These are phyloP conservation scores for Heteromeles arbutifolia DNA, from an alignment of 306 rosid species.

Conservation along the genomic window DNA sequence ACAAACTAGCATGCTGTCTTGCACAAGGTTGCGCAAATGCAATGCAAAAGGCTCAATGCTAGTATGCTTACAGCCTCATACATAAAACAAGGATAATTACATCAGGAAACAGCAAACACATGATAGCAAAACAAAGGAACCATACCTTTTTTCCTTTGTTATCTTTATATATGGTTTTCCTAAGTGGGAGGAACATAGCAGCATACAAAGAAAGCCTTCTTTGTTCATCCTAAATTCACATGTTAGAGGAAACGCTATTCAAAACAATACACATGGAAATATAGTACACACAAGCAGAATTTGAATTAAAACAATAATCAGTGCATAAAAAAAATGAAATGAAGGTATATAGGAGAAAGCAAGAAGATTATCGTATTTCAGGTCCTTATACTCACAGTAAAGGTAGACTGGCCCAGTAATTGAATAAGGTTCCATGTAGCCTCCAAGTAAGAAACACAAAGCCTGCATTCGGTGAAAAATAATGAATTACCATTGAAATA, in stretches of 20 bases:
- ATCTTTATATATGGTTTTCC: slow-evolving; percentile 52
- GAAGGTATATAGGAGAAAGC: neutral
- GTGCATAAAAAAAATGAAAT: slow-evolving; percentile 3
- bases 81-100: neutral
- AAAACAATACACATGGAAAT: slow-evolving; percentile 5
- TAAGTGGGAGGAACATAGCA: slow-evolving; percentile 71
- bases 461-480: slow-evolving; percentile 29
- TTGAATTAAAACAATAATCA: neutral
- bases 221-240: slow-evolving; percentile 62
- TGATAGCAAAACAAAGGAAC: neutral
- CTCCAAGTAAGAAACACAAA: slow-evolving; percentile 54
- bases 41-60: neutral
- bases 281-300: slow-evolving; percentile 4
- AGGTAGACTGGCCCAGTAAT: slow-evolving; percentile 45
- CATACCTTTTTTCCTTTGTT: slow-evolving; percentile 64
- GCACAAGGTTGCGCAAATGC: neutral
- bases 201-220: slow-evolving; percentile 66
- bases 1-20: neutral
- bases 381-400: slow-evolving; percentile 48
- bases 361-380: neutral
- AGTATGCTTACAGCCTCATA: neutral
- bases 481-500: neutral
- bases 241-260: slow-evolving; percentile 4
- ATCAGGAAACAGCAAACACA: neutral
- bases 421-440: slow-evolving; percentile 60